Base-by-base conservation (phyloP, 306 rosid genomes). In the Prunus dulcis region DNA sequence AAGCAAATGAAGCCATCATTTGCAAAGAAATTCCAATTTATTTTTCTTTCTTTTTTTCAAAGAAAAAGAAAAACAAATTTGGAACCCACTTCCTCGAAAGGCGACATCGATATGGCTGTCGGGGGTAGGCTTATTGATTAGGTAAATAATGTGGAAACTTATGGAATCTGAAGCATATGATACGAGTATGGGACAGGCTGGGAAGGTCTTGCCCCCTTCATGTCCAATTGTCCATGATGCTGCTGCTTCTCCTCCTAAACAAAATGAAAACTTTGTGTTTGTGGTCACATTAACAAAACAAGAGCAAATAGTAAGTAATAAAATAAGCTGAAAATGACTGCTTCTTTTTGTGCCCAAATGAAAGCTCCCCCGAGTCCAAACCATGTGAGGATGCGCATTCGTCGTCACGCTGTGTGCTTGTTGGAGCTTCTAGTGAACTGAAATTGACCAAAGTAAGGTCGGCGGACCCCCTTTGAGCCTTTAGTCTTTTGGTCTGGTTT, bases 91-190 rank as follows among this genome's bases (percentile, higher is more conserved):
- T 85, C 84, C 87, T 85, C 85, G 84, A 82, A 80, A 66, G 65
- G 79, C 71, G 88, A 82, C 88, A 84, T 70, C 76, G 84, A 89
- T 86, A 78, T 82, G 77, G 85, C 78, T 89, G 96, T 91, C 90
- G 86, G 84, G 85, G 88, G 60, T 68, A 53, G 75, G 78, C 64
- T 76, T 61, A 2, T 52, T 69, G 77, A 83, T 85, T 85, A 71
- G 84, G 85, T 78, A 74, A 83, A 83, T 86, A 81, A 81, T 86
- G 80, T 76, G 9, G 66, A 71, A 79, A n/a, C 69, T 46, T n/a
- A 45, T 60, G 82, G 87, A 85, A 90, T 90, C 85, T 80, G 73
- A 82, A 20, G 52, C 82, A 73, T 73, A 60, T 61, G 83, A 11
- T 55, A 9, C n/a, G 64, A 82, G 78, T 68, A 75, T 70, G 81